phyloP scores from a whole-genome alignment of 805 yeast species.

The Blastobotrys terrestris region DNA sequence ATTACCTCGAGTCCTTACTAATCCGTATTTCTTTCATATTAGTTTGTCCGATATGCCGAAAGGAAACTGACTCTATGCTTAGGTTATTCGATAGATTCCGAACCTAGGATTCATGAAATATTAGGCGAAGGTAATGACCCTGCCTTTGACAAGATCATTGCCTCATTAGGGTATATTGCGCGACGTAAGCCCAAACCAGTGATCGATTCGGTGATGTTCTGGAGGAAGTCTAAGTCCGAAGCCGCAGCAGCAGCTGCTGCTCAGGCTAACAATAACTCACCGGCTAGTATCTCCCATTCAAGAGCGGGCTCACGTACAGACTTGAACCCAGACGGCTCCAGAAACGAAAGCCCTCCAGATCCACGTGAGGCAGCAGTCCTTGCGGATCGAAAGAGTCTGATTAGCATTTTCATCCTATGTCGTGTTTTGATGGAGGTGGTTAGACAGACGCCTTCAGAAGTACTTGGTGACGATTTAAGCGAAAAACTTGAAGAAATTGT shows the following conservation, averaged over 20 bases:
- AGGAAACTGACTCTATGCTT: slow-evolving; percentile 71
- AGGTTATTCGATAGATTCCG: slow-evolving; percentile 51
- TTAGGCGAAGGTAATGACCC: slow-evolving; percentile 84
- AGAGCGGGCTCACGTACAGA: slow-evolving; percentile 7
- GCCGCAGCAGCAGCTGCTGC: slow-evolving; percentile 62
- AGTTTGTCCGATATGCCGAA: slow-evolving; percentile 88
- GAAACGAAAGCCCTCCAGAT: slow-evolving; percentile 8
- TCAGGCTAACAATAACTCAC: slow-evolving; percentile 39
- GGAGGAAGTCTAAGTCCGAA: slow-evolving; percentile 93
- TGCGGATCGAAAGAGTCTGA: slow-evolving; percentile 80
- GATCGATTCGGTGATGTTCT: slow-evolving; percentile 95
- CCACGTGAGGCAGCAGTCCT: slow-evolving; percentile 57
- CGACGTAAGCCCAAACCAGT: slow-evolving; percentile 88
- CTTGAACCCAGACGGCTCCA: background rate
- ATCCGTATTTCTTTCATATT: background rate
- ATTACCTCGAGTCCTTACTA: background rate
- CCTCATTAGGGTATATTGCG: slow-evolving; percentile 86
- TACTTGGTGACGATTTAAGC: slow-evolving; percentile 70
- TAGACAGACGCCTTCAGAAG: slow-evolving; percentile 71
- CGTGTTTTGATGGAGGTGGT: slow-evolving; percentile 90
- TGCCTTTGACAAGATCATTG: slow-evolving; percentile 76
- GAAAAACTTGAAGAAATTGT: slow-evolving; percentile 88
- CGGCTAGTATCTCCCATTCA: slow-evolving; percentile 7
- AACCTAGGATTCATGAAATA: slow-evolving; percentile 72
- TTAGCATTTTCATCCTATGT: slow-evolving; percentile 82